Evolutionary conservation across 106 monocot genomes (phyloP).

Genomic region (Dendrobium chrysotoxum): DNA sequence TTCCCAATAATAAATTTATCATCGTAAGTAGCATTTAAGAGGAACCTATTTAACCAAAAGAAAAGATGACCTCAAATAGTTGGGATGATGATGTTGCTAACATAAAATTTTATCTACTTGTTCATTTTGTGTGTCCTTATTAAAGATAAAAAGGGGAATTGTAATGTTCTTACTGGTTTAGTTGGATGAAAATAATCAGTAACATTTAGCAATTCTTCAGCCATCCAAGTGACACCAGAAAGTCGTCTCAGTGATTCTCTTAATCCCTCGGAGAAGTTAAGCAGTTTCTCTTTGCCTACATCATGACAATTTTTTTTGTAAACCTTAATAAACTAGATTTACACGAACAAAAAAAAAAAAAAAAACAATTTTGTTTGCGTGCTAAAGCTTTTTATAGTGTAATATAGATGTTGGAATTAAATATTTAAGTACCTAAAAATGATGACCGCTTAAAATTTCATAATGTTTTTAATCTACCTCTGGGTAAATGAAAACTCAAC

Average conservation of each 20-base stretch:
- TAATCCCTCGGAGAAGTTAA: constrained; percentile 72
- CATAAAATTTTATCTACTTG: too few species aligned
- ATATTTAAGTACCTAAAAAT: not conserved
- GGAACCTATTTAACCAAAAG: too few species aligned
- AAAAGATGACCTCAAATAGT: too few species aligned
- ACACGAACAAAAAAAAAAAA: not conserved
- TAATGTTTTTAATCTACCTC: too few species aligned
- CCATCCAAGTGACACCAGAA: constrained; percentile 90
- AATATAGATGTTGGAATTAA: not conserved
- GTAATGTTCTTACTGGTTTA: constrained; percentile 52
- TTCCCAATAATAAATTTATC: too few species aligned
- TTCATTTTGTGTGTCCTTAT: not conserved
- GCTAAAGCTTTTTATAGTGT: not conserved
- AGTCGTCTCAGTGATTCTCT: constrained; percentile 94
- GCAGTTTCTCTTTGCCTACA: constrained; percentile 80
- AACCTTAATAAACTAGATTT: not conserved
- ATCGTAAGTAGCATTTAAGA: too few species aligned
- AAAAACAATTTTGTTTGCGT: not conserved
- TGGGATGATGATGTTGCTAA: too few species aligned
- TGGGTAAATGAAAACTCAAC: too few species aligned
- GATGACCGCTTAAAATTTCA: too few species aligned
- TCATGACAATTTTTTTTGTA: not conserved
- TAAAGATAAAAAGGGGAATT: not conserved
- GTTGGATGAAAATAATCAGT: constrained; percentile 85
- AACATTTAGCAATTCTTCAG: constrained; percentile 83